A percentile compares a stretch with the other conserved stretches of the same genome.
Conservation (phyloP, 495 filamentous ascomycete genomes). For the Darksidea phi region DNA sequence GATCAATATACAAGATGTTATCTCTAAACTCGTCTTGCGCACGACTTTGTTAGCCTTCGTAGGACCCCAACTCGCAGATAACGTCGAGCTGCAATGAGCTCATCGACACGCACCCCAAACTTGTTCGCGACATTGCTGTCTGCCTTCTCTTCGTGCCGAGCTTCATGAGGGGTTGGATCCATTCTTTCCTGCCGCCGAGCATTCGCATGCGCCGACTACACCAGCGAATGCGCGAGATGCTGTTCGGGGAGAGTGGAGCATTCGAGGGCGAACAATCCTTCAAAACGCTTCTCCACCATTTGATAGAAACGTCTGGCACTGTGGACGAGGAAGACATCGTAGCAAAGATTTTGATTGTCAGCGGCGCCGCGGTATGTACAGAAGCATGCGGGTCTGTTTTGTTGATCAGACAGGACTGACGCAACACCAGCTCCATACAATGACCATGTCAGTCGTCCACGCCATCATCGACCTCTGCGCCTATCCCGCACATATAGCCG, state of each 20-base stretch:
- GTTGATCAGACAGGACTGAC: no score
- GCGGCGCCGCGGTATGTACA: conserved; percentile 2
- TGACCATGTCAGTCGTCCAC: neutral
- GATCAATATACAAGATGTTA: neutral
- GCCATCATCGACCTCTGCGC: conserved; percentile 3
- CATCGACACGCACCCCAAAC: neutral
- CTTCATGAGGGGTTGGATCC: neutral
- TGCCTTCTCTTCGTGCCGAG: conserved; percentile 4
- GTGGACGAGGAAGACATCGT: conserved; percentile 10
- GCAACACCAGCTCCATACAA: conserved; percentile 9
- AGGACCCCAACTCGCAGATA: neutral
- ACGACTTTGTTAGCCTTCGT: conserved; percentile 8
- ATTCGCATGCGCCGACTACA: conserved; percentile 2
- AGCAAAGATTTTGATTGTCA: neutral
- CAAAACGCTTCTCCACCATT: neutral
- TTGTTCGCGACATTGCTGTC: conserved; percentile 9
- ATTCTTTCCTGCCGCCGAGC: neutral
- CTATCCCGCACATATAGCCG: neutral
- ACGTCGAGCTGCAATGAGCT: conserved; percentile 1
- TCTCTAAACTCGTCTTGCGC: neutral
- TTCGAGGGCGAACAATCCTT: no score
- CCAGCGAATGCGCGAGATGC: neutral
- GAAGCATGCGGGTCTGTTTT: no score
- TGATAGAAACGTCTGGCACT: conserved; percentile 1
- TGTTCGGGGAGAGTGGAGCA: neutral